Evolutionary conservation across 2,329 filamentous ascomycete species (phyloP), one percentile per base, ranked within the genome.

Genomic region (Knoxdaviesia proteae): DNA sequence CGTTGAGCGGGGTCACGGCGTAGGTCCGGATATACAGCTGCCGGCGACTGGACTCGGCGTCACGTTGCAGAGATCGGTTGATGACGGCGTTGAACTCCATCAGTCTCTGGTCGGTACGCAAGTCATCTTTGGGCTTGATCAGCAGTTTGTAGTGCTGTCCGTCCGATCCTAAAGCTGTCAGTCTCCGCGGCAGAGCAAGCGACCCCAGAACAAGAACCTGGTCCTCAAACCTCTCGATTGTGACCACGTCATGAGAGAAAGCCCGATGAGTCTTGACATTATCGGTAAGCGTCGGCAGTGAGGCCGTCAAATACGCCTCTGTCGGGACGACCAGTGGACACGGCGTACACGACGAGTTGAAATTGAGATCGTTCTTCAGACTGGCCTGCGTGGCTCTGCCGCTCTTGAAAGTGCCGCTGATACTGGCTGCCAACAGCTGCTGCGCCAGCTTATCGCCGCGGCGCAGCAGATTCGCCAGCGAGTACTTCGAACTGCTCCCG

Each of bases 71-170:
- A 3, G 88, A 84, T 46, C 90, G 74, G 56, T 98, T 98, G 64
- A 98, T 96, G 74, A 96, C 90, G 39, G 80, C 77, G 56, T 96
- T 98, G 66, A 98, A 98, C 56, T 98, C 92, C 87, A 98, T 98
- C 20, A 98, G 75, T 42, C 90, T 84, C 58, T 96, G 88, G 53
- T 99, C 92, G 50, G 93, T 98, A 41, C 90, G 80, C 30, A 99
- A 71, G 57, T 99, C 92, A 56, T 98, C 90, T 58, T 96, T 96
- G 6, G 90, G 92, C 55, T 99, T 98, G 64, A 93, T 92, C 44
- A 99, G 69, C 6, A 98, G 72, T 49, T 84, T 83, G 57, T 98
- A 98, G 11, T 71, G 69, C 45, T 80, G 80, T 6, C 92, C 90
- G 58, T 99, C 86, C 0, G 83, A 88, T 0, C 88, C 90, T 43